Percentiles rank a stretch among this genome's conserved stretches.
These are phyloP conservation scores for Starmerella potacharoeniae DNA, from an alignment of 805 yeast genomes.

Conservation along the genomic window DNA sequence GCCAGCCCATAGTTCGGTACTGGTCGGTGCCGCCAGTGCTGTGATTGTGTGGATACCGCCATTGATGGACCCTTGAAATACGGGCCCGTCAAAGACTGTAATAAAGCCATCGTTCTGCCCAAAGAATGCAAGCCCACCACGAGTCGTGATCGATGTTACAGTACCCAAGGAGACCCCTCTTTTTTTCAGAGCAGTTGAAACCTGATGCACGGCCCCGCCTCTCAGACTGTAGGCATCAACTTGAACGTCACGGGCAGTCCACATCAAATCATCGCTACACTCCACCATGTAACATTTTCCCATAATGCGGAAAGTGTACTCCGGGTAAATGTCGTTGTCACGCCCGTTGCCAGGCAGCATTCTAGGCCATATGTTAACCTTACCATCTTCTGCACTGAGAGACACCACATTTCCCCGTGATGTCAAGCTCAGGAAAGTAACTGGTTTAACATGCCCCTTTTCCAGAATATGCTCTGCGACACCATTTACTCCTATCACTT, in stretches of 20 bases:
- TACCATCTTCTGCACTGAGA: slow-evolving; percentile 31
- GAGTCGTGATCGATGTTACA: slow-evolving; percentile 18
- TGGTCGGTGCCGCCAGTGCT: slow-evolving; percentile 22
- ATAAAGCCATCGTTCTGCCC: slow-evolving; percentile 34
- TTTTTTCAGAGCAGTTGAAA: slow-evolving; percentile 15
- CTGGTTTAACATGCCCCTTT: slow-evolving; percentile 12
- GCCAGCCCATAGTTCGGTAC: slow-evolving; percentile 29
- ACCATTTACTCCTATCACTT: not conserved
- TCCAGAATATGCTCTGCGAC: not conserved
- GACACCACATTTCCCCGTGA: slow-evolving; percentile 14
- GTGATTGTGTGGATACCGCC: slow-evolving; percentile 27
- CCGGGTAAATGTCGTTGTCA: slow-evolving; percentile 19
- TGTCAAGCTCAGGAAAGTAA: slow-evolving; percentile 6
- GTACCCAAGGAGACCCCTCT: slow-evolving; percentile 17
- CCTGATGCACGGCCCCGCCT: slow-evolving; percentile 7
- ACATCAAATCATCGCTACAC: slow-evolving; percentile 19
- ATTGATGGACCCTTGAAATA: slow-evolving; percentile 24
- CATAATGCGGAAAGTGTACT: slow-evolving; percentile 3
- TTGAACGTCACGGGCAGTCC: slow-evolving; percentile 29
- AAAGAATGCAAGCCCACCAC: slow-evolving; percentile 26
- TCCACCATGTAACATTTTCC: slow-evolving; percentile 4
- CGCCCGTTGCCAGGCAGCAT: not conserved
- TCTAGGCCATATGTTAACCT: slow-evolving; percentile 28
- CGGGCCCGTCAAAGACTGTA: slow-evolving; percentile 24
- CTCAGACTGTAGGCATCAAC: slow-evolving; percentile 27